These are phyloP conservation scores for Penicillium sp. DNA, from an alignment of 2,329 filamentous ascomycete genomes.

Conservation along the genomic window DNA sequence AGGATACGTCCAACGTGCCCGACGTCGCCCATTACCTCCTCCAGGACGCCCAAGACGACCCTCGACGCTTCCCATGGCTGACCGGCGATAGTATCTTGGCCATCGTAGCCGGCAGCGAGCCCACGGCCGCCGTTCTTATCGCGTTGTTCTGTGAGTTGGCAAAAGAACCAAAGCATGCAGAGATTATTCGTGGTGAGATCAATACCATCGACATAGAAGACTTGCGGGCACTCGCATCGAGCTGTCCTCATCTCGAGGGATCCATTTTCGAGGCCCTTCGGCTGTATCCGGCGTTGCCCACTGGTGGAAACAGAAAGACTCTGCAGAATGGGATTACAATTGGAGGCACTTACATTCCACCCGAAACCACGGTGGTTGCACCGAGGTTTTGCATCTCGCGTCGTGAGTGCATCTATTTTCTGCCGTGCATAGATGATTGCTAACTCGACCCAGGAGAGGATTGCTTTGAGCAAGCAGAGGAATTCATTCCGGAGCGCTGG, in stretches of 20 bases:
- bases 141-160: constrained; percentile 10
- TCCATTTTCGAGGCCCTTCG: constrained; percentile 20
- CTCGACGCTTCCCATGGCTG: constrained; percentile 7
- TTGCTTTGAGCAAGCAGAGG: constrained; percentile 11
- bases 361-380: constrained; percentile 20
- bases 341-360: constrained; percentile 19
- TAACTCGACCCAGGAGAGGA: constrained; percentile 11
- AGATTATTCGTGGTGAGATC: constrained; percentile 13
- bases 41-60: constrained; percentile 6
- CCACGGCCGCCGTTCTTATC: constrained; percentile 8
- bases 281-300: constrained; percentile 18
- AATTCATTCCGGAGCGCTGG: constrained; percentile 26
- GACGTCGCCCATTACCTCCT: constrained; percentile 13
- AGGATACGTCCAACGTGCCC: not conserved
- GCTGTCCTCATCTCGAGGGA: constrained; percentile 17
- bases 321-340: constrained; percentile 13
- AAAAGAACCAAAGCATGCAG: not conserved
- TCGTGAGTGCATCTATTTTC: constrained; percentile 7
- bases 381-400: constrained; percentile 19
- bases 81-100: constrained; percentile 14
- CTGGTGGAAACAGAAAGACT: constrained; percentile 20
- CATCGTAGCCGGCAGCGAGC: constrained; percentile 18
- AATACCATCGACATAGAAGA: constrained; percentile 9
- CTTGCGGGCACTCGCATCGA: not conserved
- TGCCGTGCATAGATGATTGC: not conserved